phyloP scores from a whole-genome alignment of 2,329 filamentous ascomycete genomes.

The Pseudogymnoascus pannorum region DNA sequence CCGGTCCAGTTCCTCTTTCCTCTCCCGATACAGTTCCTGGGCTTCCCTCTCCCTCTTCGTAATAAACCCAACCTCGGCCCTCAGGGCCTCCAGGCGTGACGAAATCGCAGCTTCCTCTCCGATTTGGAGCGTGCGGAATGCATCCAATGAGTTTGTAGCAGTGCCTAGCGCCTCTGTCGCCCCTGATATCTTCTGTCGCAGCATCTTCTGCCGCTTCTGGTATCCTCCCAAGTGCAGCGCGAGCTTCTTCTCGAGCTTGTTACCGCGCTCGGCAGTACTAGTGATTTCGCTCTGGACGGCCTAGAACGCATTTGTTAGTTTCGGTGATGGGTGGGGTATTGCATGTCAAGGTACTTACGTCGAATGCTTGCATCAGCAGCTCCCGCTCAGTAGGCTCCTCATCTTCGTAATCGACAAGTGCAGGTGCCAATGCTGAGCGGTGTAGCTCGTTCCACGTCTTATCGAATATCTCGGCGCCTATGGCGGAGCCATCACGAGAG shows the following conservation, averaged over 20 bases:
- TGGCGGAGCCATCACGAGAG: slow-evolving; percentile 40
- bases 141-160: slow-evolving; percentile 62
- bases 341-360: slow-evolving; percentile 43
- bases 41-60: slow-evolving; percentile 79
- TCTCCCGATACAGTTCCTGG: slow-evolving; percentile 73
- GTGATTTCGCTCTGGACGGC: slow-evolving; percentile 67
- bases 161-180: slow-evolving; percentile 68
- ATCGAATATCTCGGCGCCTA: slow-evolving; percentile 46
- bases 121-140: slow-evolving; percentile 67
- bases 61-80: slow-evolving; percentile 77
- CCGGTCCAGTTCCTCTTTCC: slow-evolving; percentile 66
- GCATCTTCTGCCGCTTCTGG: slow-evolving; percentile 71
- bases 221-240: slow-evolving; percentile 82
- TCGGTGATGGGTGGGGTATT: not conserved
- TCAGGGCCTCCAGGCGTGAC: slow-evolving; percentile 63
- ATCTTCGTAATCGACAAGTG: slow-evolving; percentile 74
- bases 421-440: slow-evolving; percentile 58
- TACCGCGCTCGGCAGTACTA: slow-evolving; percentile 67
- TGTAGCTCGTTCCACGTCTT: slow-evolving; percentile 46
- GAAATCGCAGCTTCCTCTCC: slow-evolving; percentile 72
- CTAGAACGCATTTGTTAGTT: slow-evolving; percentile 33
- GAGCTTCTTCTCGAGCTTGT: slow-evolving; percentile 93
- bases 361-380: slow-evolving; percentile 52
- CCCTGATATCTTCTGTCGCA: slow-evolving; percentile 71
- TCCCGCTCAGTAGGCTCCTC: slow-evolving; percentile 46